Evolutionary conservation across 495 filamentous ascomycete species (phyloP).

Genomic region (Articulospora tetracladia): DNA sequence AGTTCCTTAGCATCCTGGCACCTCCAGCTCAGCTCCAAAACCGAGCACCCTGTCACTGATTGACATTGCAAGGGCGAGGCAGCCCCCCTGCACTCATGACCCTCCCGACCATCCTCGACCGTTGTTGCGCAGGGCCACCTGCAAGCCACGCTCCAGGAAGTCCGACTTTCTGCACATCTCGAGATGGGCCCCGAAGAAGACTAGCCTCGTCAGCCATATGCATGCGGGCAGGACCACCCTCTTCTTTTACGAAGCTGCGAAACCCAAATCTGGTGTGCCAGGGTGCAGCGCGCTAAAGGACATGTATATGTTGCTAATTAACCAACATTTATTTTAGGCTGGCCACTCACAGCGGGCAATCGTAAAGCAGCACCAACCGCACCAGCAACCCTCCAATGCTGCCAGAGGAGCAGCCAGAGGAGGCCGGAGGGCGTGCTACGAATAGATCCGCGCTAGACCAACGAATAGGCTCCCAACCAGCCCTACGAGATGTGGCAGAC

Average conservation of each 20-base stretch:
- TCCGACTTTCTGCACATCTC: slow-evolving; percentile 18
- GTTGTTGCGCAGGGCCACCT: slow-evolving; percentile 14
- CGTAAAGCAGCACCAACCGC: slow-evolving; percentile 19
- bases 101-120: slow-evolving; percentile 4
- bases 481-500: slow-evolving; percentile 11
- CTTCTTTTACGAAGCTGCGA: not conserved
- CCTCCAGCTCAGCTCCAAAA: slow-evolving; percentile 20
- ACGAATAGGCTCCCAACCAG: slow-evolving; percentile 5
- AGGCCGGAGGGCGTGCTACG: slow-evolving; percentile 8
- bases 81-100: slow-evolving; percentile 7
- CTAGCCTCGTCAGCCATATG: slow-evolving; percentile 8
- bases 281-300: slow-evolving; percentile 9
- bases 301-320: slow-evolving; percentile 13
- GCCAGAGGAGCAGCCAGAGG: too few species aligned
- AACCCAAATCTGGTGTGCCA: not conserved
- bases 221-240: not conserved
- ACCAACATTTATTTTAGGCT: slow-evolving; percentile 20
- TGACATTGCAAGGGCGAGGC: slow-evolving; percentile 18
- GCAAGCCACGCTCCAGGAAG: slow-evolving; percentile 15
- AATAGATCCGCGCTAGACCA: slow-evolving; percentile 21
- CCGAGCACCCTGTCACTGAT: slow-evolving; percentile 9
- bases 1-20: slow-evolving; percentile 12
- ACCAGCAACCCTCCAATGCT: too few species aligned
- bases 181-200: not conserved
- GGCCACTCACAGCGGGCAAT: not conserved